phyloP scores from a whole-genome alignment of 2,329 filamentous ascomycete species.

The Aspergillus latus region DNA sequence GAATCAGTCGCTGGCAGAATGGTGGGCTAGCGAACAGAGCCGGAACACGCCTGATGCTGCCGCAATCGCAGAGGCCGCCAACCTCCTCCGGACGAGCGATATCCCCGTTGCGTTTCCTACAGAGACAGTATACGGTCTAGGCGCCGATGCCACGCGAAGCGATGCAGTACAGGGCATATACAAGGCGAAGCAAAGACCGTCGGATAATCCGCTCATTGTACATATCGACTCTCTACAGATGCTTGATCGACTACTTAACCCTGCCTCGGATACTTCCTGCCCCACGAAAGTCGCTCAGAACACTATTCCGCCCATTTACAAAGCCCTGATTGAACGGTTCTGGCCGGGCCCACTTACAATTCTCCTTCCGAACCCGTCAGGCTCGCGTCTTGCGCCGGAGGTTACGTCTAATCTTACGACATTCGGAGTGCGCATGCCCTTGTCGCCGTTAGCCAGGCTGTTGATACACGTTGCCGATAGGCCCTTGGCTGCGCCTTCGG shows the following conservation, averaged over 20 bases:
- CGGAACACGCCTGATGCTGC: slow-evolving; percentile 47
- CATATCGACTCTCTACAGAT: slow-evolving; percentile 82
- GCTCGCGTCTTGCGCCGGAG: slow-evolving; percentile 76
- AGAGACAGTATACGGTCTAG: slow-evolving; percentile 94
- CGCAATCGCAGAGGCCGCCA: slow-evolving; percentile 64
- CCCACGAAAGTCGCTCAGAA: slow-evolving; percentile 32
- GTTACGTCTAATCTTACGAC: slow-evolving; percentile 82
- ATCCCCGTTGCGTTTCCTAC: slow-evolving; percentile 92
- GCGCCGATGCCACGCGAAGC: slow-evolving; percentile 89
- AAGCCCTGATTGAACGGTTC: slow-evolving; percentile 73
- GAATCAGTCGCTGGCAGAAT: slow-evolving; percentile 36
- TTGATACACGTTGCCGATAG: slow-evolving; percentile 77
- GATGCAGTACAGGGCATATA: slow-evolving; percentile 88
- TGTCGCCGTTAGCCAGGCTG: slow-evolving; percentile 77
- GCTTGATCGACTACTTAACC: slow-evolving; percentile 62
- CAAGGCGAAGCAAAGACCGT: slow-evolving; percentile 81
- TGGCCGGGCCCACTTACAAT: slow-evolving; percentile 96
- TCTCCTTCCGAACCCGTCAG: slow-evolving; percentile 72
- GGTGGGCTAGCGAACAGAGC: slow-evolving; percentile 41
- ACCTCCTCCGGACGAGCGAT: slow-evolving; percentile 63
- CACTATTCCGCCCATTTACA: slow-evolving; percentile 71
- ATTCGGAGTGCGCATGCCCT: slow-evolving; percentile 89
- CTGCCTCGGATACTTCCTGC: slow-evolving; percentile 27
- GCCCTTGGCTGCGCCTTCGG: slow-evolving; percentile 87
- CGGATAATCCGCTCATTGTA: slow-evolving; percentile 93